Evolutionary conservation across 345 rosid genomes (phyloP), one percentile per base, ranked within the genome.

Genomic region (Aurinia saxatilis): DNA sequence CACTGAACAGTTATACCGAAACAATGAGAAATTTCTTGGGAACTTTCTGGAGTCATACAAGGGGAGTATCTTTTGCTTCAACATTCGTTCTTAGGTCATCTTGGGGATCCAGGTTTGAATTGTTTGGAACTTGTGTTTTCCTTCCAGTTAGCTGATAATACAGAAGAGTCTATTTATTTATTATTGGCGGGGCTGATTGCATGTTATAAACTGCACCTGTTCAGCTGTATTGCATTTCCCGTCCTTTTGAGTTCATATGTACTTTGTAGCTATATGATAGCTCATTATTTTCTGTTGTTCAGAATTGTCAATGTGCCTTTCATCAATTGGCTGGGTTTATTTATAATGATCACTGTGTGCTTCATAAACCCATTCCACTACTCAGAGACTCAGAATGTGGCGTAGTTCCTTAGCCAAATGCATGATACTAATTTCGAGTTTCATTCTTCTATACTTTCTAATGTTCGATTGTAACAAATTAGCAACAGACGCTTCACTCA

Each of bases 81-180:
- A 58, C 51, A 57, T 49, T 67, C 17, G 21, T 47, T 57, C n/a
- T 29, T 39, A 27, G 64, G 56, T 66, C 49, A 66, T 27, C 15
- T 7, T 15, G 18, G 50, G 68, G 31, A 40, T 34, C 29, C 70
- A 44, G 45, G 60, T 42, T 45, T 21, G 25, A 27, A 27, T 5
- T 57, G 50, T 27, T 57, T 57, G 45, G n/a, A 64, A 50, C 12
- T 47, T 23, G 13, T 50, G 61, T 37, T 66, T 37, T 56, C 19
- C 11, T 55, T 56, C 27, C 16, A 25, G 48, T 48, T 67, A 16
- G 65, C 8, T 52, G 50, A 15, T 66, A 1, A 2, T 47, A 47
- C 6, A 58, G 15, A 55, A 8, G 12, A 55, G 38, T 65, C 47
- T 34, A 49, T 57, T 67, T 50, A 48, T 38, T 37, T 47, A 48